These are phyloP conservation scores for Acrocalymma vagum DNA, from an alignment of 2,329 filamentous ascomycete species.

Conservation along the genomic window DNA sequence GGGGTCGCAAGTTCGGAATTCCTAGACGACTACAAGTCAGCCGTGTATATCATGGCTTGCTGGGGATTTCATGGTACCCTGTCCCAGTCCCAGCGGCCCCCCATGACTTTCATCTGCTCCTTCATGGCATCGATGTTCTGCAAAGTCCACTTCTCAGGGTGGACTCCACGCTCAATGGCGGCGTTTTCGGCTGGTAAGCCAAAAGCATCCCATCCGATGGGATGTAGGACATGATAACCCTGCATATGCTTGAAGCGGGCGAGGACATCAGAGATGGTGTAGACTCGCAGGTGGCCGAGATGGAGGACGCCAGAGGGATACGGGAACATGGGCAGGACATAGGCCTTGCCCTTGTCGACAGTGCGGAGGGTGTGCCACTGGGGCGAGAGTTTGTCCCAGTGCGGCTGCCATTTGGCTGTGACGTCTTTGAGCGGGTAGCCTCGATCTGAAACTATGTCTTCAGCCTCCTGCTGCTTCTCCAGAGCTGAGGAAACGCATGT, in stretches of 20 bases:
- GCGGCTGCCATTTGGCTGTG: constrained; percentile 61
- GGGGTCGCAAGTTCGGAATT: constrained; percentile 84
- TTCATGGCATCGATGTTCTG: constrained; percentile 88
- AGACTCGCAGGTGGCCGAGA: constrained; percentile 86
- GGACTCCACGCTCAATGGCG: constrained; percentile 81
- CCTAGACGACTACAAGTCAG: constrained; percentile 59
- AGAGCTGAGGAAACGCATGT: constrained; percentile 7
- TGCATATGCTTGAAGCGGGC: constrained; percentile 79
- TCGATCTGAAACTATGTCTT: too few relatives aligned
- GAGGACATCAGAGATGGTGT: constrained; percentile 88
- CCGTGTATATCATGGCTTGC: neutral
- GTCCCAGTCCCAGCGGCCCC: constrained; percentile 84
- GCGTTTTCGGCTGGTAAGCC: constrained; percentile 92
- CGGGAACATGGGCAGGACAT: constrained; percentile 91
- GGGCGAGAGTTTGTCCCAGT: constrained; percentile 49
- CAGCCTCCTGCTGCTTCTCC: constrained; percentile 14
- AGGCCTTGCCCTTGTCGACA: constrained; percentile 56
- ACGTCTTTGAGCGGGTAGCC: constrained; percentile 17
- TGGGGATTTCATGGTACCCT: constrained; percentile 59
- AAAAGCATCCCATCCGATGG: constrained; percentile 97
- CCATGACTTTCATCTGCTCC: constrained; percentile 79
- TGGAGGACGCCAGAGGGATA: constrained; percentile 90
- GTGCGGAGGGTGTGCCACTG: constrained; percentile 17
- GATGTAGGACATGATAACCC: constrained; percentile 78
- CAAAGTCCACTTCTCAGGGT: constrained; percentile 81